phyloP scores from a whole-genome alignment of 805 yeast genomes.

The Kluyveromyces aestuarii region DNA sequence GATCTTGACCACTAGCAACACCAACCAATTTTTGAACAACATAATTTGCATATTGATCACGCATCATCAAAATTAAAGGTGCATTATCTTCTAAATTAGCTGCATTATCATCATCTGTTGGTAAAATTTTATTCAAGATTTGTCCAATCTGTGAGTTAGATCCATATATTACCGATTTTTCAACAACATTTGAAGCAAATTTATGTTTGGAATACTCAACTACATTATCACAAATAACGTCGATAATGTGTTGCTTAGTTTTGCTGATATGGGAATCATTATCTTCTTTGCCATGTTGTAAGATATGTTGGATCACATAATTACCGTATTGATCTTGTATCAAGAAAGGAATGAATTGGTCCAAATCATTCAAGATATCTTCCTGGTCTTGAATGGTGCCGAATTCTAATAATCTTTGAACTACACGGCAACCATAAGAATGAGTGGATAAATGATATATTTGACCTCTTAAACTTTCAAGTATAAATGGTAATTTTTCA shows the following conservation, averaged over 20 bases:
- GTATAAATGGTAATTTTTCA: conserved; percentile 56
- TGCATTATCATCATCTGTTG: conserved; percentile 37
- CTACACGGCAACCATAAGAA: conserved; percentile 96
- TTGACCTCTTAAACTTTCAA: conserved; percentile 56
- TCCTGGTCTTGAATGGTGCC: conserved; percentile 58
- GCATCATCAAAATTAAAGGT: conserved; percentile 85
- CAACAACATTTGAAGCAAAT: conserved; percentile 96
- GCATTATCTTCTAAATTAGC: conserved; percentile 50
- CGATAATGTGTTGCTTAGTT: conserved; percentile 39
- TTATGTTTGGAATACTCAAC: conserved; percentile 89
- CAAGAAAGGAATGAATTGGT: conserved; percentile 59
- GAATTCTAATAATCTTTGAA: conserved; percentile 83
- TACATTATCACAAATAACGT: conserved; percentile 59
- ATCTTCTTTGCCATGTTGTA: conserved; percentile 61
- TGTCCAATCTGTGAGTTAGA: conserved; percentile 48
- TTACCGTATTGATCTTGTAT: conserved; percentile 97
- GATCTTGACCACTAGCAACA: conserved; percentile 61
- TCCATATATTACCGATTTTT: conserved; percentile 79
- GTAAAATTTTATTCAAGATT: conserved; percentile 59
- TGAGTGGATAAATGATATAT: conserved; percentile 86
- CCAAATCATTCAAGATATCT: conserved; percentile 60
- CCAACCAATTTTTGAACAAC: conserved; percentile 93
- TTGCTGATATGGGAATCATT: conserved; percentile 12
- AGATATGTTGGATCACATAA: conserved; percentile 92
- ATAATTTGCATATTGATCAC: conserved; percentile 95